phyloP scores from a whole-genome alignment of 257 asterid species.

The Nicotiana attenuata region DNA sequence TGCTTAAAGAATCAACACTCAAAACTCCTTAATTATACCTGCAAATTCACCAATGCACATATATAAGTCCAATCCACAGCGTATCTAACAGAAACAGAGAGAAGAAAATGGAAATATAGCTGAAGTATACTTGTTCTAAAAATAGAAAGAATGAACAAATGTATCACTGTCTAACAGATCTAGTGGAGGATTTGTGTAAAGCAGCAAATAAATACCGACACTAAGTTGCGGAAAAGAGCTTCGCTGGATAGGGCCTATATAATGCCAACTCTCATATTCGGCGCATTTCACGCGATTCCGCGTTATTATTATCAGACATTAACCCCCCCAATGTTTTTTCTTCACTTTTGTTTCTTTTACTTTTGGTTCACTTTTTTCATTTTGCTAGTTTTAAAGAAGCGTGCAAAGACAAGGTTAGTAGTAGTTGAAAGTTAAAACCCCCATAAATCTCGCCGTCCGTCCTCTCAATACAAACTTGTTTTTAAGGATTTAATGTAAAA shows the following conservation, averaged over 20 bases:
- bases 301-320: constrained; percentile 23
- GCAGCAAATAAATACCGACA: not conserved
- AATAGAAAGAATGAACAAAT: constrained; percentile 25
- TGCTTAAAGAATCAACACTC: constrained; percentile 10
- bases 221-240: not conserved
- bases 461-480: not conserved
- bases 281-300: constrained; percentile 58
- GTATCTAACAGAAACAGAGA: not conserved
- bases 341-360: not conserved
- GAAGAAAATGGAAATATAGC: constrained; percentile 16
- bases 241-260: not conserved
- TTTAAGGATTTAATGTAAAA: not conserved
- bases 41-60: constrained; percentile 23
- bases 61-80: not conserved
- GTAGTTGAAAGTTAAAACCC: not conserved
- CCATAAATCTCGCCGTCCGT: not conserved
- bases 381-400: not conserved
- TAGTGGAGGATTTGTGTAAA: not conserved
- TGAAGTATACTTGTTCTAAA: not conserved
- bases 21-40: constrained; percentile 32
- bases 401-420: not conserved
- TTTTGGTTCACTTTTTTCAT: not conserved
- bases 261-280: constrained; percentile 31
- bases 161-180: not conserved
- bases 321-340: not conserved